A percentile compares a stretch with the other conserved stretches of the same genome.
Conservation (phyloP, 139 green algal species). For the Chlorella sorokiniana region DNA sequence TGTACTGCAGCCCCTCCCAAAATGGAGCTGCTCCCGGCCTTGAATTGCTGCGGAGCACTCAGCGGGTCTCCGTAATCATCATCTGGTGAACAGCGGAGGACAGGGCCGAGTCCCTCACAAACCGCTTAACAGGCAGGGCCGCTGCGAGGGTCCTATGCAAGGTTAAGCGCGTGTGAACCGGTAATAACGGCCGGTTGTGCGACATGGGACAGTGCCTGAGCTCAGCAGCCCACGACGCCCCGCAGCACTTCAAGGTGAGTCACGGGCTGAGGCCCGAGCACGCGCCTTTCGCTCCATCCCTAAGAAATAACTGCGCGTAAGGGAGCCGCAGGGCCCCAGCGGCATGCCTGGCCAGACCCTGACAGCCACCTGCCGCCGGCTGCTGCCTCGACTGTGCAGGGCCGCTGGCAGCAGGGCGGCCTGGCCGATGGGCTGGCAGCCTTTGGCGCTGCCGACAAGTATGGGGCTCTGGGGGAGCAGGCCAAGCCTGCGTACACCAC, state of each 20-base stretch:
- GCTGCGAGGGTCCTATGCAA: not conserved
- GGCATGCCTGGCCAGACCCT: not conserved
- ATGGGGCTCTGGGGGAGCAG: not conserved
- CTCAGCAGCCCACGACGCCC: not conserved
- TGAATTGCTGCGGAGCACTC: no score
- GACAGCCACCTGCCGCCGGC: constrained; percentile 9
- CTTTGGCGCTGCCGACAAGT: constrained; percentile 6
- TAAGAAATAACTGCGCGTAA: no score
- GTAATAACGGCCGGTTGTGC: not conserved
- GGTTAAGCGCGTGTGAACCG: not conserved
- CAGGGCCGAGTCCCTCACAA: not conserved
- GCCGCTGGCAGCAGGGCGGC: constrained; percentile 7
- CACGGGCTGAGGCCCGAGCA: not conserved
- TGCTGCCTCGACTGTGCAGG: not conserved
- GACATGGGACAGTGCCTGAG: constrained; percentile 39
- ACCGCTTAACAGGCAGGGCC: not conserved
- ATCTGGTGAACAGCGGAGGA: not conserved
- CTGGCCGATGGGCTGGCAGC: constrained; percentile 17
- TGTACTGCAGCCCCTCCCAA: not conserved
- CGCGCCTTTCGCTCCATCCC: not conserved
- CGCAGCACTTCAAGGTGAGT: constrained; percentile 11
- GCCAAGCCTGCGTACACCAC: constrained; percentile 32
- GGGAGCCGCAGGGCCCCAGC: no score
- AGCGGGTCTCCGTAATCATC: no score
- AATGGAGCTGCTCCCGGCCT: not conserved